Evolutionary conservation across 78 protist genomes (phyloP).

Genomic region (Dictyostelium firmibasis): DNA sequence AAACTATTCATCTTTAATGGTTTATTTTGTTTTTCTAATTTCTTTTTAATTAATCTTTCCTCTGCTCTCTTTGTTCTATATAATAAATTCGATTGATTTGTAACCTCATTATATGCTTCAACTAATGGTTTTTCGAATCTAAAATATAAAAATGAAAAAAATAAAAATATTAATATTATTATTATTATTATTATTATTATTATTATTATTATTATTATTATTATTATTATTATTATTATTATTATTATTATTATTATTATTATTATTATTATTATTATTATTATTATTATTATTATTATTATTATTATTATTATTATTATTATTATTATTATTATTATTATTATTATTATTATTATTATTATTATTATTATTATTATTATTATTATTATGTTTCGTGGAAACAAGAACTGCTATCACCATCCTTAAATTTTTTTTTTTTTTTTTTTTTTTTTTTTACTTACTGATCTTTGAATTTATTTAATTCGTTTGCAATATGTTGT

Average conservation of each 20-base stretch:
- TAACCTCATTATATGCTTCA: slow-evolving; percentile 28
- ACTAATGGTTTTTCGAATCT: slow-evolving; percentile 72
- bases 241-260: too few species aligned
- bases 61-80: slow-evolving; percentile 12
- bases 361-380: background rate
- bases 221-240: background rate
- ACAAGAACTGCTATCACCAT: background rate
- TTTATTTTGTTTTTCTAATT: background rate
- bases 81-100: background rate
- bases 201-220: background rate
- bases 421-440: background rate
- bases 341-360: too few species aligned
- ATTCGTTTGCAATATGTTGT: slow-evolving; percentile 19
- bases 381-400: too few species aligned
- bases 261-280: too few species aligned
- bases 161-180: background rate
- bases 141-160: background rate
- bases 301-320: background rate
- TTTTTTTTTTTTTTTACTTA: background rate
- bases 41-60: slow-evolving; percentile 17
- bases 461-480: slow-evolving; percentile 41
- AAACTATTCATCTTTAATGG: background rate
- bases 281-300: background rate
- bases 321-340: too few species aligned
- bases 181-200: background rate